Percentiles rank a stretch among this genome's conserved stretches.
Conservation (phyloP, 2,329 filamentous ascomycete species). For the Colletotrichum horii region DNA sequence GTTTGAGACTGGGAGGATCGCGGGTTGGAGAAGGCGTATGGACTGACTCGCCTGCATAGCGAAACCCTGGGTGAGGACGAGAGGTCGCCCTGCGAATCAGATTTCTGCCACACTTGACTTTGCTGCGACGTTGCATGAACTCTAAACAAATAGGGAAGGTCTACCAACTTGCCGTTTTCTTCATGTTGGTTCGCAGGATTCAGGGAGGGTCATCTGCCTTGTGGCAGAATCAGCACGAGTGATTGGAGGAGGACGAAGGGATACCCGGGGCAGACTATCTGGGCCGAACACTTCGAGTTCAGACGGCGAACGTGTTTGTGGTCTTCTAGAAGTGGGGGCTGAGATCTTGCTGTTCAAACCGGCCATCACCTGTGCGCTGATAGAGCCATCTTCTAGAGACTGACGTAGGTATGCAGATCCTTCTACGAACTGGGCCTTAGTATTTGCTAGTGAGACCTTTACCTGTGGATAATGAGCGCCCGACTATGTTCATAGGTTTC, state of each 20-base stretch:
- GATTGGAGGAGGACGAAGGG: not conserved
- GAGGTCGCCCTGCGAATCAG: not conserved
- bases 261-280: not conserved
- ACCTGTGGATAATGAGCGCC: not conserved
- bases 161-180: not conserved
- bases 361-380: not conserved
- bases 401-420: not conserved
- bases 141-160: not conserved
- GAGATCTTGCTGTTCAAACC: not conserved
- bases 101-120: not conserved
- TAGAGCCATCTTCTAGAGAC: not conserved
- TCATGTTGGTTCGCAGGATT: not conserved
- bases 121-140: not conserved
- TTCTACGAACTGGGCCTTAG: not conserved
- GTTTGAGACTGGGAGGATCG: not conserved
- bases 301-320: not conserved
- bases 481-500: not conserved
- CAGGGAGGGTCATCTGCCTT: not conserved
- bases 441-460: not conserved
- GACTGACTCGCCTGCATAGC: conserved; percentile 1
- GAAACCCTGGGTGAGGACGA: not conserved
- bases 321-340: not conserved
- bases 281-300: not conserved
- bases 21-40: not conserved
- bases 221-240: not conserved